A percentile compares a stretch with the other conserved stretches of the same genome.
Conservation (phyloP, 176 grass and related monocot genomes). For the Otatea glauca region DNA sequence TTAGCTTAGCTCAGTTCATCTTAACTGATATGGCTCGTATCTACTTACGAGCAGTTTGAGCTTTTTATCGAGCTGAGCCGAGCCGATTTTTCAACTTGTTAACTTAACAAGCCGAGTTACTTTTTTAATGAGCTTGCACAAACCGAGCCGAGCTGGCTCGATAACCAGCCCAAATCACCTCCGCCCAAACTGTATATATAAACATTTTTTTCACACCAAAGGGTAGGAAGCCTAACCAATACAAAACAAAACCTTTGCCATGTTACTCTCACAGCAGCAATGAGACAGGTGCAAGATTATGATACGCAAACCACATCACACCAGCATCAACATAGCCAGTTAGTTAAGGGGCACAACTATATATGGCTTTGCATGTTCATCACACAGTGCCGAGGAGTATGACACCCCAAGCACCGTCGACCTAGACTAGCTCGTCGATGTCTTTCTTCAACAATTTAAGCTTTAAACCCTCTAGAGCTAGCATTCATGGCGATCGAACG, state of each 20-base stretch:
- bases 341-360: conserved; percentile 32
- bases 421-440: conserved; percentile 12
- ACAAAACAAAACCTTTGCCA: background rate
- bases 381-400: conserved; percentile 1
- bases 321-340: conserved; percentile 29
- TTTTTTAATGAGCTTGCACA: no score
- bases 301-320: conserved; percentile 48
- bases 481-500: background rate
- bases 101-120: no score
- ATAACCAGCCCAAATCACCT: no score
- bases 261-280: background rate
- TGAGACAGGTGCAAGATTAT: conserved; percentile 38
- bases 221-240: background rate
- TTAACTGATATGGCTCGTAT: no score
- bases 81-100: no score
- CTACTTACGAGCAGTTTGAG: no score
- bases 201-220: background rate
- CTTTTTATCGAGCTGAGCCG: no score
- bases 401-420: conserved; percentile 42
- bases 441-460: conserved; percentile 1
- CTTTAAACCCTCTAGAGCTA: background rate
- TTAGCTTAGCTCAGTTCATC: no score
- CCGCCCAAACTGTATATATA: background rate
- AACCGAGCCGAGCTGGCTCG: no score
- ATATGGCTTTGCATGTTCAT: conserved; percentile 22